These are phyloP conservation scores for Amanita muscaria DNA, from an alignment of 768 basidiomycete species.

Conservation along the genomic window DNA sequence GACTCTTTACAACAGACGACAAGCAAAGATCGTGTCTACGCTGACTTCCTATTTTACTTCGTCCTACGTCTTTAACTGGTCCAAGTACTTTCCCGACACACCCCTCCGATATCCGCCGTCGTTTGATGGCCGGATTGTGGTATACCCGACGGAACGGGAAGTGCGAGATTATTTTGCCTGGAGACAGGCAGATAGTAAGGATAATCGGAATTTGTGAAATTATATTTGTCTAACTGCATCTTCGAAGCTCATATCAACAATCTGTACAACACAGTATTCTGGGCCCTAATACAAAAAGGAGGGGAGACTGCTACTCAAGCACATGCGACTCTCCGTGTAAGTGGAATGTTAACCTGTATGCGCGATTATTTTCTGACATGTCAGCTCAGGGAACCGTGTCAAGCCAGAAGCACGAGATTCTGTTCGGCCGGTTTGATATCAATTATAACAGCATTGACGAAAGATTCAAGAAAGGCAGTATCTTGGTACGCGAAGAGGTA, in stretches of 20 bases:
- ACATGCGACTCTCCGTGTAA: slow-evolving; percentile 68
- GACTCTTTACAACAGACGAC: slow-evolving; percentile 74
- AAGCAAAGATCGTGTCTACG: slow-evolving; percentile 79
- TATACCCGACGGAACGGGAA: slow-evolving; percentile 67
- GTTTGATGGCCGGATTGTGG: slow-evolving; percentile 83
- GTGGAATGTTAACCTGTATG: slow-evolving; percentile 9
- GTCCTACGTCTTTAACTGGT: slow-evolving; percentile 83
- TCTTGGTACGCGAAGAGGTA: slow-evolving; percentile 64
- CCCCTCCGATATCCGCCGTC: slow-evolving; percentile 77
- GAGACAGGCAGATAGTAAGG: slow-evolving; percentile 92
- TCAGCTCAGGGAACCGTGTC: slow-evolving; percentile 72
- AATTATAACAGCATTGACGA: slow-evolving; percentile 79
- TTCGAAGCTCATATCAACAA: slow-evolving; percentile 93
- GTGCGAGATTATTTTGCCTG: slow-evolving; percentile 91
- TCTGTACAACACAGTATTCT: slow-evolving; percentile 92
- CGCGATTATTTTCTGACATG: background rate
- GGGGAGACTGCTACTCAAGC: slow-evolving; percentile 73
- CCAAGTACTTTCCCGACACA: slow-evolving; percentile 62
- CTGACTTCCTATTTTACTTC: slow-evolving; percentile 87
- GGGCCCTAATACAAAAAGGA: slow-evolving; percentile 86
- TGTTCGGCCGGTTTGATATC: slow-evolving; percentile 72
- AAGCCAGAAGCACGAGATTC: slow-evolving; percentile 84
- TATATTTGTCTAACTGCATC: background rate
- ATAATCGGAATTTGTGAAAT: background rate
- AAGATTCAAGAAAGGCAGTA: slow-evolving; percentile 78